phyloP scores from a whole-genome alignment of 306 rosid genomes.

The Psophocarpus tetragonolobus region DNA sequence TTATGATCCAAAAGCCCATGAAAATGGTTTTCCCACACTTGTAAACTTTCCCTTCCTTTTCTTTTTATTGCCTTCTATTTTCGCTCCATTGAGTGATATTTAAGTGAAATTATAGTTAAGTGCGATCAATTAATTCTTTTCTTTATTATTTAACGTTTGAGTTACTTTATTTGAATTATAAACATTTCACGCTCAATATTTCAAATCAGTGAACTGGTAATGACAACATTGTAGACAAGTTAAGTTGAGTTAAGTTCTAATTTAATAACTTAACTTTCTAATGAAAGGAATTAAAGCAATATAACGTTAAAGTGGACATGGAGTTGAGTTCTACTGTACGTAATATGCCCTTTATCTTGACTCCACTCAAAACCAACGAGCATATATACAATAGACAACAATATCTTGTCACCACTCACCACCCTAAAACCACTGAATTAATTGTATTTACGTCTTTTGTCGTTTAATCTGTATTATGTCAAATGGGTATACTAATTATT shows the following conservation, averaged over 20 bases:
- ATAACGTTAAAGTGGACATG: background rate
- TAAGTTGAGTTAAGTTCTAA: background rate
- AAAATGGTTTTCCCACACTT: too few species aligned
- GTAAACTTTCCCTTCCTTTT: too few species aligned
- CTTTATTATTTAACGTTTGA: background rate
- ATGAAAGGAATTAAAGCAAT: background rate
- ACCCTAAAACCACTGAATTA: background rate
- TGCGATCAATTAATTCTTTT: background rate
- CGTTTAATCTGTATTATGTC: conserved; percentile 9
- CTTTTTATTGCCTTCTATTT: too few species aligned
- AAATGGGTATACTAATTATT: conserved; percentile 28
- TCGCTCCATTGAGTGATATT: too few species aligned
- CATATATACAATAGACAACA: too few species aligned
- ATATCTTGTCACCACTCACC: background rate
- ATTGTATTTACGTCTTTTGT: background rate
- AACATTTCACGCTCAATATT: background rate
- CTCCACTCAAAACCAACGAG: background rate
- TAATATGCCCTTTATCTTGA: background rate
- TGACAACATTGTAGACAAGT: background rate
- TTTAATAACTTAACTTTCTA: background rate
- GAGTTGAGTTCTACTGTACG: background rate
- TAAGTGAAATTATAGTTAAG: background rate
- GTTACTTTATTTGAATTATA: background rate
- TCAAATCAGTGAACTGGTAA: background rate
- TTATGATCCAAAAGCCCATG: background rate